Base-by-base conservation (phyloP, 2,329 filamentous ascomycete genomes). In the Thelonectria discophora region DNA sequence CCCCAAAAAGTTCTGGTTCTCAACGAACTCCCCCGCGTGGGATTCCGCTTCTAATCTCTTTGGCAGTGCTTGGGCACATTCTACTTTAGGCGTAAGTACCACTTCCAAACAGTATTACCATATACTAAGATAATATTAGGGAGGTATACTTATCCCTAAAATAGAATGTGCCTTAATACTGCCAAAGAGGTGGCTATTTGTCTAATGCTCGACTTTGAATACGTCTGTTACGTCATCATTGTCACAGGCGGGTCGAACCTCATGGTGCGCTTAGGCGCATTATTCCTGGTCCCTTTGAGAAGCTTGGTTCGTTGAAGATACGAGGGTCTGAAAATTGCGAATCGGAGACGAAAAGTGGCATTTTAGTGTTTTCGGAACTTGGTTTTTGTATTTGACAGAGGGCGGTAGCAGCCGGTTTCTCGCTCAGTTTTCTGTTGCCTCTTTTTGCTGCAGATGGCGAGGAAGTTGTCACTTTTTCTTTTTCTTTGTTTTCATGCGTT, bases 341-440 rank as follows among this genome's bases (percentile, higher is more conserved):
- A 42, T 60, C 60, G 66, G 66, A 60, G 58, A 62, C 43, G 52
- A 66, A 66, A 66, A 65, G 15, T 66, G 58, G 62, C 48, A 62
- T 70, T 66, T 58, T 64, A 62, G 45, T 47, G 21, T 53, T 21
- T 56, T 56, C 6, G 47, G 55, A 57, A 49, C 34, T 40, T 13
- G 42, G 42, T 63, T 51, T 51, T 52, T 55, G 48, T 46, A 55
- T 55, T 42, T 46, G 43, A 21, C 20, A 21, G 20, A 27, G 20
- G 49, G 54, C 52, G 27, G 46, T 60, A 51, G 40, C 11, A 52
- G 40, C 54, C 50, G 7, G 32, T 21, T 51, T 8, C 30, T 45
- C 37, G 42, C 39, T 53, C 45, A 34, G 53, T 52, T 51, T 34
- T 54, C 50, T 15, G 30, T 39, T 32, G 13, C 15, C 32, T 55